Evolutionary conservation across 768 basidiomycete genomes (phyloP), one percentile per base, ranked within the genome.

Genomic region (Boletus sp.): DNA sequence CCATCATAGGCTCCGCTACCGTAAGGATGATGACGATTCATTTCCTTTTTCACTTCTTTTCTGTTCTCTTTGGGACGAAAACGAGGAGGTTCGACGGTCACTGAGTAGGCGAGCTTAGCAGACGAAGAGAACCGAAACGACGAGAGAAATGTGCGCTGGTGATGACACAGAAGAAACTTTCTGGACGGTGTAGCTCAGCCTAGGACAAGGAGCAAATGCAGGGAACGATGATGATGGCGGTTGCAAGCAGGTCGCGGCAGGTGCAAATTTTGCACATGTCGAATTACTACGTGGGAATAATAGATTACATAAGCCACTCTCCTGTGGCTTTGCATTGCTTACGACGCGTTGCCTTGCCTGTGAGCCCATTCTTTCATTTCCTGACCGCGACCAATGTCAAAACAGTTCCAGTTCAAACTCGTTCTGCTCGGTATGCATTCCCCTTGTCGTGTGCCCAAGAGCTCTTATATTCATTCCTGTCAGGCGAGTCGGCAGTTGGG

Each of bases 401-500:
- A 90, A 72, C 91, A 93, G 75, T 90, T 81, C 62, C 91, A 93
- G 74, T 97, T 96, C 79, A 98, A 98, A 72, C 88, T 98, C 61
- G 96, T 98, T 59, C 83, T 98, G 43, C 83, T 98, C 58, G 97
- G 97, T 91, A 57, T 59, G 76, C 14, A 19, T 33, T 30, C 1
- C 13, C 4, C n/a, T 21, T 10, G 5, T 43, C 14, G 2, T 10
- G 4, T 39, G 3, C n/a, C 3, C 9, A 6, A 33, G 8, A 15
- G 0, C 34, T 14, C n/a, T 27, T 58, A 63, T 34, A 67, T 59
- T 11, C 55, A 25, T 42, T 53, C 13, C 32, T 27, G 45, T 39
- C 67, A 97, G 94, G 95, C 64, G 95, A 98, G 78, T 94, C 91
- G 38, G 96, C 97, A 41, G 97, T 99, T 47, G 97, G 97, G 49